These are phyloP conservation scores for Cordyceps sp. DNA, from an alignment of 2,329 filamentous ascomycete species.

Conservation along the genomic window DNA sequence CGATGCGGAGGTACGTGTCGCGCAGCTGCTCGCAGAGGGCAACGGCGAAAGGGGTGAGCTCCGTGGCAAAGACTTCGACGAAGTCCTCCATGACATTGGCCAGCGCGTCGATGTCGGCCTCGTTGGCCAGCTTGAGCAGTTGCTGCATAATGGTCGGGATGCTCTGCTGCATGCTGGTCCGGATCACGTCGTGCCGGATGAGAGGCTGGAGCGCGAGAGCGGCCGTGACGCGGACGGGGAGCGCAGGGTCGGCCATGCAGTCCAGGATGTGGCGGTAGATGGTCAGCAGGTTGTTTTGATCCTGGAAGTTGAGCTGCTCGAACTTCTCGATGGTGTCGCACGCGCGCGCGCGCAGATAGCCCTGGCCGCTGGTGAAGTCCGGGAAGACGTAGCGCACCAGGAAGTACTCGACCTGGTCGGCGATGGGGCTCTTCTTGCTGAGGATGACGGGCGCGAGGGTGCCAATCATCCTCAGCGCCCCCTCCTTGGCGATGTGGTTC, in stretches of 20 bases:
- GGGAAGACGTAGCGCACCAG: conserved; percentile 97
- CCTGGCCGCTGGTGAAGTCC: conserved; percentile 83
- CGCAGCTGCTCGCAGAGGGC: conserved; percentile 89
- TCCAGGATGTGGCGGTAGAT: conserved; percentile 96
- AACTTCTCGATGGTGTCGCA: conserved; percentile 98
- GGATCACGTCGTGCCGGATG: conserved; percentile 88
- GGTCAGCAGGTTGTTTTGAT: conserved; percentile 83
- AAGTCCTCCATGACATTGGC: conserved; percentile 99
- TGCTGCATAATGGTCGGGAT: conserved; percentile 99
- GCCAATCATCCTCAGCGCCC: conserved; percentile 91
- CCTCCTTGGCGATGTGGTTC: conserved; percentile 90
- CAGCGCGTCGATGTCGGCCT: conserved; percentile 91
- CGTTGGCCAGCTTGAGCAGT: conserved; percentile 87
- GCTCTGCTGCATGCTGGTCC: conserved; percentile 89
- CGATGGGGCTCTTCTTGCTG: conserved; percentile 96
- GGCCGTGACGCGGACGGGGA: conserved; percentile 88
- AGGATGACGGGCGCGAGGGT: conserved; percentile 87
- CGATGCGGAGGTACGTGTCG: conserved; percentile 89
- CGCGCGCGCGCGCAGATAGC: conserved; percentile 82
- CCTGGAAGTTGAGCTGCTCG: conserved; percentile 91
- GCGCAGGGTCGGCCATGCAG: conserved; percentile 85
- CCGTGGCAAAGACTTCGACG: conserved; percentile 93
- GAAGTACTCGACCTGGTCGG: conserved; percentile 96
- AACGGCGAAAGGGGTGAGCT: conserved; percentile 92
- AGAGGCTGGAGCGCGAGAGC: conserved; percentile 87